Conservation (phyloP, 345 rosid species). For the Sonneratia caseolaris region DNA sequence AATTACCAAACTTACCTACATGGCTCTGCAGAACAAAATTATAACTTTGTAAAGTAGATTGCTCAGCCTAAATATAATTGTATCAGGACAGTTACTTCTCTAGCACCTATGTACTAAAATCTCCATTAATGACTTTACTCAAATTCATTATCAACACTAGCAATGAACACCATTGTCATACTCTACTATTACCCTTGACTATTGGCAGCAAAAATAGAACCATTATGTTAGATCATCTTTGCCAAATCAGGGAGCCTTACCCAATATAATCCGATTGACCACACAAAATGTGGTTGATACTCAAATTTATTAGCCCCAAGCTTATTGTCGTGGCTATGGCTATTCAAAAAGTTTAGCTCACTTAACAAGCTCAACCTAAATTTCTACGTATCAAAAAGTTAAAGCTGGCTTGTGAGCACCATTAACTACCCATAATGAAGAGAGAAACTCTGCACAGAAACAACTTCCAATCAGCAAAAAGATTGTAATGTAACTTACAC, state of each 20-base stretch:
- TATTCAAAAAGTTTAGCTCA: neutral
- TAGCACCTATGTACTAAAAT: no score
- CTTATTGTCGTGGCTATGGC: neutral
- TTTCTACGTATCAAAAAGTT: neutral
- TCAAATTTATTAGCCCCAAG: neutral
- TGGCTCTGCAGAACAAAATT: no score
- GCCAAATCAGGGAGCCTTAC: neutral
- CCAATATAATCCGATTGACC: neutral
- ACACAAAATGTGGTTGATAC: neutral
- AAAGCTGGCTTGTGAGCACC: neutral
- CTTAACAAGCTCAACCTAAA: neutral
- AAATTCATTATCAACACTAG: no score
- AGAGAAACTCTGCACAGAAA: neutral
- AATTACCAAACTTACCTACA: no score
- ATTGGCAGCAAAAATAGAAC: no score
- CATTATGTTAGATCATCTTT: no score
- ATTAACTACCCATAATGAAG: neutral
- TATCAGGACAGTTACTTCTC: no score
- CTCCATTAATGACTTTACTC: no score
- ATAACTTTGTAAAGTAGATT: no score
- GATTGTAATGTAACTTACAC: slow-evolving; percentile 2
- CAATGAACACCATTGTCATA: no score
- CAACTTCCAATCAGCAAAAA: neutral
- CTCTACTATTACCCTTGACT: no score
- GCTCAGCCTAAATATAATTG: no score